Evolutionary conservation across 805 yeast genomes (phyloP), one percentile per base, ranked within the genome.

Genomic region (Candida awuae): DNA sequence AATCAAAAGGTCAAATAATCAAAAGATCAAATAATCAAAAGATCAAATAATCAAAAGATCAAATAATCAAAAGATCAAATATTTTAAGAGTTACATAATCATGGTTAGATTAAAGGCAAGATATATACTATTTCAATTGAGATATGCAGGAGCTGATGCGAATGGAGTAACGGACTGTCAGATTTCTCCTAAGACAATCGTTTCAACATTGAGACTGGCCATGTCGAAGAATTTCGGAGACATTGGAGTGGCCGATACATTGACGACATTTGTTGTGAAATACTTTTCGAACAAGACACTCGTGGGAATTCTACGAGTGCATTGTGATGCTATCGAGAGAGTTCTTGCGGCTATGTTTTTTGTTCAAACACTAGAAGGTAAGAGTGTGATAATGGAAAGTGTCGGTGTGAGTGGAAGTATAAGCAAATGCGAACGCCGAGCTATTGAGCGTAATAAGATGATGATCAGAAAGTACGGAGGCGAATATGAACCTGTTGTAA

Each of bases 51-150:
- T n/a, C n/a, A n/a, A n/a, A n/a, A n/a, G n/a, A n/a, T n/a, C n/a
- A n/a, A n/a, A n/a, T n/a, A n/a, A n/a, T n/a, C n/a, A n/a, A n/a
- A n/a, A n/a, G n/a, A n/a, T n/a, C n/a, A n/a, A n/a, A n/a, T n/a
- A n/a, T n/a, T 30, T 12, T 13, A 18, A n/a, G 16, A 10, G 7
- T 9, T 9, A 20, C 12, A n/a, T 14, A 8, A 35, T n/a, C 6
- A 88, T 88, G 97, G 97, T 88, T 13, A 73, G 97, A 52, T 67
- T 88, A 21, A 88, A 88, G 58, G 78, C 87, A 14, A 65, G 97
- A 49, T 88, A 90, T 52, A 68, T 88, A 10, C 66, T 87, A 4
- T 88, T 90, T 56, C 95, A 87, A 48, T 60, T 88, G 0, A 58
- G 84, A 4, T 77, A 77, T 47, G 94, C 95, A 0, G 72, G 68